Evolutionary conservation across 208 protist species (phyloP), one percentile per base, ranked within the genome.

Genomic region (Trypanosomatidae sp.): DNA sequence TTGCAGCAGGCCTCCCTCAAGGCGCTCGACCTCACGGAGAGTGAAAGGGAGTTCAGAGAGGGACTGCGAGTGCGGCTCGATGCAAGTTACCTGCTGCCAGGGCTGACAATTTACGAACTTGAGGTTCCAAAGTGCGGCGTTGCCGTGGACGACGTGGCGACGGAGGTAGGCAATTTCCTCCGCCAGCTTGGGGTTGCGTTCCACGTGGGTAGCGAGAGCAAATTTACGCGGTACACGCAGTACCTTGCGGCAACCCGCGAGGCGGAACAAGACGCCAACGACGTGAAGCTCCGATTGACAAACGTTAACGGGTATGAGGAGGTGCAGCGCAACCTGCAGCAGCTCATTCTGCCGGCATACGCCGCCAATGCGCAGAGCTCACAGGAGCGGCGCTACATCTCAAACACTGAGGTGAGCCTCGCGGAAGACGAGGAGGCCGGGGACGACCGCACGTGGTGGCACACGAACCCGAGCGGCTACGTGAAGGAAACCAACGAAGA

Each of bases 181-280:
- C 36, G 33, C 2, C 60, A 64, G 36, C 53, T 86, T 25, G 13
- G 46, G n/a, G 76, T 96, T 0, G 66, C 71, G 36, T 91, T 81
- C 66, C 77, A 80, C 52, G 66, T 65, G 19, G 87, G 83, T 47
- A 83, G 85, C 25, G 84, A 90, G 65, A 86, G 89, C 62, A 96
- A 96, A 73, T 94, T 82, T 74, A 69, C 65, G 15, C 84, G 86
- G 28, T 93, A 91, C 68, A 73, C 85, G 49, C 79, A 78, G 50
- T 85, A 83, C 62, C 47, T 82, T 15, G 68, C 69, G n/a, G 83
- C 80, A 17, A 74, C 78, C 0, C 69, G 58, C 17, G 72, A 81
- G 0, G 52, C 39, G 13, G 64, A 73, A 59, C 71, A 83, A 33
- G 74, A 81, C n/a, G 71, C 82, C 6, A 69, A 76, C 39, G 86